phyloP scores from a whole-genome alignment of 495 filamentous ascomycete genomes.

The Aspergillus conjunctus region DNA sequence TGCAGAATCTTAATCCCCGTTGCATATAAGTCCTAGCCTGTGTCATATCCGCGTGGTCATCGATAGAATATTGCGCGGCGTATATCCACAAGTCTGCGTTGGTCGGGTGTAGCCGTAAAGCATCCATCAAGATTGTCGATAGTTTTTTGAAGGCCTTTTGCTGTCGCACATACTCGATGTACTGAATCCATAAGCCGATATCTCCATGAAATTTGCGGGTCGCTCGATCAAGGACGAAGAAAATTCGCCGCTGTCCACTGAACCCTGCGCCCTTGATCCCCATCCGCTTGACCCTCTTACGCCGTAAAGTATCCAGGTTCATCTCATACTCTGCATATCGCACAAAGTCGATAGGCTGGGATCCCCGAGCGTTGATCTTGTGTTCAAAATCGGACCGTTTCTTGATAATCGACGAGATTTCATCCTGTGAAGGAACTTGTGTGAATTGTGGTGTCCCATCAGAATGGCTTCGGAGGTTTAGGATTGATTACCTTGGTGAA shows the following conservation, averaged over 20 bases:
- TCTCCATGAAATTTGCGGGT: conserved; percentile 84
- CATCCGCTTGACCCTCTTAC: conserved; percentile 78
- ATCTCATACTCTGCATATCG: conserved; percentile 90
- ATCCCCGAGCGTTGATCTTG: conserved; percentile 78
- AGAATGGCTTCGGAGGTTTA: not conserved
- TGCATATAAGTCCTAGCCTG: conserved; percentile 85
- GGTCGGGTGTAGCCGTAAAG: conserved; percentile 80
- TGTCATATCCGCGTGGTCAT: conserved; percentile 79
- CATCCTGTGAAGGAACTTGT: conserved; percentile 56
- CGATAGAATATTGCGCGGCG: conserved; percentile 75
- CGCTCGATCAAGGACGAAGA: conserved; percentile 84
- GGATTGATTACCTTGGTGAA: conserved; percentile 65
- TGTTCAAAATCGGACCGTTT: conserved; percentile 95
- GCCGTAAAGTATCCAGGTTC: conserved; percentile 78
- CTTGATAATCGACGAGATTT: conserved; percentile 82
- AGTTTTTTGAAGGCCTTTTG: conserved; percentile 81
- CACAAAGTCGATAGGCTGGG: conserved; percentile 73
- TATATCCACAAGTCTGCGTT: conserved; percentile 86
- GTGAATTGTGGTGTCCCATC: conserved; percentile 15
- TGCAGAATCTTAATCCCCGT: conserved; percentile 85
- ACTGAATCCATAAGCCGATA: conserved; percentile 86
- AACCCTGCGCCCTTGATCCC: conserved; percentile 65
- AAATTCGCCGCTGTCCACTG: conserved; percentile 77
- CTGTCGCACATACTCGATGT: conserved; percentile 76
- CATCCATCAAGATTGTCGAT: conserved; percentile 70